These are phyloP conservation scores for Lactuca saligna DNA, from an alignment of 129 eudicot genomes.

Conservation along the genomic window DNA sequence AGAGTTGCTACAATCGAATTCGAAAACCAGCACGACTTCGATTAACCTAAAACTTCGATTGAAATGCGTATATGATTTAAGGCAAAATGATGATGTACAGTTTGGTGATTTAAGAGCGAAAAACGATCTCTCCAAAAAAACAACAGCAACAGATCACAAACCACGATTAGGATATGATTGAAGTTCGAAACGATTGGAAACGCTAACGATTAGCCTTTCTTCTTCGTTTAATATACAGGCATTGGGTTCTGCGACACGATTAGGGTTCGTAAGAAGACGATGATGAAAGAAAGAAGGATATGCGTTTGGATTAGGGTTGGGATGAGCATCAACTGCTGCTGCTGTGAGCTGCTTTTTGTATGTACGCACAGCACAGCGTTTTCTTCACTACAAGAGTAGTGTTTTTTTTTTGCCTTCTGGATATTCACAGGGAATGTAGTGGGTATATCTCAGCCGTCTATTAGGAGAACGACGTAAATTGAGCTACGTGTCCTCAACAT, in stretches of 20 bases:
- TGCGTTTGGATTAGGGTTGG: not conserved
- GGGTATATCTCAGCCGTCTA: slow-evolving; percentile 3
- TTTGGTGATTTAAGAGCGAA: not conserved
- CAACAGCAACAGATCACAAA: not conserved
- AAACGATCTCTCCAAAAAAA: not conserved
- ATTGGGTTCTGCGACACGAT: not conserved
- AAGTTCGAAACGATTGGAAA: not conserved
- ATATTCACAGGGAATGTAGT: slow-evolving; percentile 11
- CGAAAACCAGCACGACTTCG: not conserved
- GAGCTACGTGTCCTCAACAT: not conserved
- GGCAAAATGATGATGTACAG: not conserved
- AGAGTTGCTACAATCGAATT: not conserved
- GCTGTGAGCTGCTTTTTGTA: not conserved
- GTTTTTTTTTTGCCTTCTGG: not conserved
- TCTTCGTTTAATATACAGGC: not conserved
- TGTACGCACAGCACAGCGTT: not conserved
- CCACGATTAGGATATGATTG: not conserved
- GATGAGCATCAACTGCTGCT: not conserved
- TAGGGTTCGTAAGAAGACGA: not conserved
- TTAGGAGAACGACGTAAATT: not conserved
- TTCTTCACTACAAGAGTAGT: not conserved
- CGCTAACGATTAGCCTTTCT: not conserved
- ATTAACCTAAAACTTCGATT: not conserved
- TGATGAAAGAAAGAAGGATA: not conserved
- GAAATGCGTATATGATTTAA: not conserved